Evolutionary conservation across 2,329 filamentous ascomycete species (phyloP).

Genomic region (Colletotrichum lupini): DNA sequence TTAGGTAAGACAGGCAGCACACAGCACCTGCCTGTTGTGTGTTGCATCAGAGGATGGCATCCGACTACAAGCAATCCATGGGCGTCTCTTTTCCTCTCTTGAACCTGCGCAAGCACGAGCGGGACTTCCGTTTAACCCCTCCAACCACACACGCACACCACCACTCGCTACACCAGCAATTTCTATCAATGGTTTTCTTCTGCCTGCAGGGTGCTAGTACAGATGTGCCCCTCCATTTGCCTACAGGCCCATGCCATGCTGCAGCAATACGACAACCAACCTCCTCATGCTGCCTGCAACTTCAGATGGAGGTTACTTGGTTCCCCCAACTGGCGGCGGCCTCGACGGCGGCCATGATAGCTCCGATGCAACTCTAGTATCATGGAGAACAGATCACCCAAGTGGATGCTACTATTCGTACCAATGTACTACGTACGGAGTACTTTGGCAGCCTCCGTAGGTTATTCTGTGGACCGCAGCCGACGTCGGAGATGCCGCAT

Average conservation of each 20-base stretch:
- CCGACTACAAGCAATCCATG: not conserved
- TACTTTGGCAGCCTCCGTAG: not conserved
- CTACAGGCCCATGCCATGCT: not conserved
- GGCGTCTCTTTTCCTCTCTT: not conserved
- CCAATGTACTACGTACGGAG: not conserved
- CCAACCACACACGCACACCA: constrained; percentile 16
- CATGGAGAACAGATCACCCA: not conserved
- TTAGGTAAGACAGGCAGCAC: not conserved
- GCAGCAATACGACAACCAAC: not conserved
- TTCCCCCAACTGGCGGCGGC: not conserved
- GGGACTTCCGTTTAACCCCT: constrained; percentile 32
- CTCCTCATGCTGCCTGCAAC: not conserved
- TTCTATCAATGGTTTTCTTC: not conserved
- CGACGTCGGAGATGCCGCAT: constrained; percentile 26
- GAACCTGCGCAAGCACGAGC: constrained; percentile 17
- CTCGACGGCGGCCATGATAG: constrained; percentile 4
- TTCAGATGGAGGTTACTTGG: not conserved
- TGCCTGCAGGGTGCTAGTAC: constrained; percentile 4
- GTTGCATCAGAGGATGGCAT: constrained; percentile 23
- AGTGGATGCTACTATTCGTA: not conserved
- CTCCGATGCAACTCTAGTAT: not conserved
- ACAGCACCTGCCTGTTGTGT: not conserved
- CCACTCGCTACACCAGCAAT: not conserved
- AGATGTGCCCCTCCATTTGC: not conserved
- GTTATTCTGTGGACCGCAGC: constrained; percentile 30